Evolutionary conservation across 2,329 filamentous ascomycete species (phyloP).

Genomic region (Aspergillus thermomutatus): DNA sequence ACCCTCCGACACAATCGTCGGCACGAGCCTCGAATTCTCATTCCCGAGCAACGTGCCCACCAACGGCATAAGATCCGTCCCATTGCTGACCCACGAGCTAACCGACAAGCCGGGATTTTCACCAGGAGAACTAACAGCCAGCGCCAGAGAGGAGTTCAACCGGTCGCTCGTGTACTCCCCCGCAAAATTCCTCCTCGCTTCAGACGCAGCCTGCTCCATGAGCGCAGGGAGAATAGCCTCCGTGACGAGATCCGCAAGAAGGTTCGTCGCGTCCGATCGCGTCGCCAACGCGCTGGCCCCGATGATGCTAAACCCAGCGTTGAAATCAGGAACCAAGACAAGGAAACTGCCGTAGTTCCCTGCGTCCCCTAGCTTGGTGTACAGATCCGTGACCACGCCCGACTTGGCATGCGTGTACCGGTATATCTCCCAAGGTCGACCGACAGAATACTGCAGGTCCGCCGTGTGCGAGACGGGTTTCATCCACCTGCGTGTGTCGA

Average conservation of each 20-base stretch:
- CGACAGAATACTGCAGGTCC: slow-evolving; percentile 38
- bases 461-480: slow-evolving; percentile 41
- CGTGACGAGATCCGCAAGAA: slow-evolving; percentile 26
- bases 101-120: slow-evolving; percentile 23
- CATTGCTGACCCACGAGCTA: slow-evolving; percentile 28
- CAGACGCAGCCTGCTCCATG: slow-evolving; percentile 25
- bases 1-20: slow-evolving; percentile 12
- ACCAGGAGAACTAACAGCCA: slow-evolving; percentile 12
- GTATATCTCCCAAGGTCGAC: slow-evolving; percentile 43
- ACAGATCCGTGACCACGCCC: slow-evolving; percentile 29
- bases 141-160: slow-evolving; percentile 26
- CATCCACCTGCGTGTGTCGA: slow-evolving; percentile 39
- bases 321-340: slow-evolving; percentile 43
- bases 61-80: slow-evolving; percentile 22
- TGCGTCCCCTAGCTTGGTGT: slow-evolving; percentile 44
- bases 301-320: slow-evolving; percentile 42
- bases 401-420: slow-evolving; percentile 27
- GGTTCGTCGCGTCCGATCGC: slow-evolving; percentile 5
- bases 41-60: slow-evolving; percentile 1
- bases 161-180: slow-evolving; percentile 25
- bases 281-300: slow-evolving; percentile 26
- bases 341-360: slow-evolving; percentile 39
- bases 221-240: slow-evolving; percentile 30
- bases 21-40: slow-evolving; percentile 16
- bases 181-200: slow-evolving; percentile 25